phyloP scores from a whole-genome alignment of 1,284 basidiomycete genomes.

The Naganishia albida region DNA sequence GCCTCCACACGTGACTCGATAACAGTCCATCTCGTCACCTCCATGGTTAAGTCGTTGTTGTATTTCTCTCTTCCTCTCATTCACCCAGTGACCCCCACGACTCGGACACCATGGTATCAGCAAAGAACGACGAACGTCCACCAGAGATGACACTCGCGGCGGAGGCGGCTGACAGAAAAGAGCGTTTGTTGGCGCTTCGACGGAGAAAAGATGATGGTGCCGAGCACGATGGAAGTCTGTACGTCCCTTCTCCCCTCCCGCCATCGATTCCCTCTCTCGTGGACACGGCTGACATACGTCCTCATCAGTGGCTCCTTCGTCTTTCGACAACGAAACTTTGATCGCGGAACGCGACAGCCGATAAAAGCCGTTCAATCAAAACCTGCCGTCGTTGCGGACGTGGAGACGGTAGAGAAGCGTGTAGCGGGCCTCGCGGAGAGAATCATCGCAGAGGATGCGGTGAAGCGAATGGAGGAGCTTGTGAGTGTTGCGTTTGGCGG shows the following conservation, averaged over 20 bases:
- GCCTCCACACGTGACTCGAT: slow-evolving; percentile 16
- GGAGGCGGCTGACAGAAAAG: slow-evolving; percentile 80
- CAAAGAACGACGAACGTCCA: slow-evolving; percentile 13
- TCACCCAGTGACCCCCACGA: no score
- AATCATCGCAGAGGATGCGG: slow-evolving; percentile 83
- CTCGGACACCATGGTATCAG: slow-evolving; percentile 15
- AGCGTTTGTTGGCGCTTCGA: slow-evolving; percentile 76
- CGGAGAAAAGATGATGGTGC: slow-evolving; percentile 70
- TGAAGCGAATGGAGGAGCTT: slow-evolving; percentile 78
- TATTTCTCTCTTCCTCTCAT: no score
- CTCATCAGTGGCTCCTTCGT: slow-evolving; percentile 58
- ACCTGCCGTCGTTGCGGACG: slow-evolving; percentile 49
- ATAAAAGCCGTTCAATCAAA: slow-evolving; percentile 60
- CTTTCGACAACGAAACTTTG: slow-evolving; percentile 78
- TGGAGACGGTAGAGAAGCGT: slow-evolving; percentile 83
- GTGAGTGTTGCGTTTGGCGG: slow-evolving; percentile 57
- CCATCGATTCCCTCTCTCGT: not conserved
- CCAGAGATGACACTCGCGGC: slow-evolving; percentile 64
- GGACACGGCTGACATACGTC: slow-evolving; percentile 29
- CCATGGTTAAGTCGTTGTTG: no score
- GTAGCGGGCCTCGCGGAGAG: slow-evolving; percentile 79
- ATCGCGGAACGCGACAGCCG: slow-evolving; percentile 75
- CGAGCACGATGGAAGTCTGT: slow-evolving; percentile 36
- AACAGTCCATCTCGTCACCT: not conserved
- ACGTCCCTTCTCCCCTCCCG: not conserved